Evolutionary conservation across 768 basidiomycete species (phyloP).

Genomic region (Tulasnella sp.): DNA sequence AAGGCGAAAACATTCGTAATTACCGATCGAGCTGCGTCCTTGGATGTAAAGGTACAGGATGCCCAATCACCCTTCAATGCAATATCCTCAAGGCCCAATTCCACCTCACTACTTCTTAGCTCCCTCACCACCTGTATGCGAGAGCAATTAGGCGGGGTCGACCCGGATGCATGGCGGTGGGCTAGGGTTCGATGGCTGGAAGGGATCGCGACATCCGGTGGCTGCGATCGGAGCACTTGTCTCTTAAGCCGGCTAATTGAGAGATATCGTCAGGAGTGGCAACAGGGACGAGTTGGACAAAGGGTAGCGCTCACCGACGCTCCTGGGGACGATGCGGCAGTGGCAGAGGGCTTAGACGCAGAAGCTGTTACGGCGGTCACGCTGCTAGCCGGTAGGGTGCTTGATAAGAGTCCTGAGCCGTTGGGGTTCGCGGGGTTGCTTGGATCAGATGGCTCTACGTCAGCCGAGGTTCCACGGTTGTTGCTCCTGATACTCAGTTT

Average conservation of each 20-base stretch:
- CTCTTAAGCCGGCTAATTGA: not conserved
- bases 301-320: not conserved
- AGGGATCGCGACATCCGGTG: no score
- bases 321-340: not conserved
- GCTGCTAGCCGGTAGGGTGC: not conserved
- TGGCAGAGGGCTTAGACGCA: not conserved
- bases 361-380: not conserved
- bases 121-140: no score
- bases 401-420: no score
- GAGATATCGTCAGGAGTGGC: not conserved
- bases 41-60: no score
- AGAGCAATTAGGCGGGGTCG: conserved; percentile 40
- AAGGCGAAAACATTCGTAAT: no score
- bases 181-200: not conserved
- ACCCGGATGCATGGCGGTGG: conserved; percentile 27
- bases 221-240: not conserved
- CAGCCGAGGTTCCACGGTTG: not conserved
- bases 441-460: not conserved
- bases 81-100: no score
- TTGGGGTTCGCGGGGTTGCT: not conserved
- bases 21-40: no score
- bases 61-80: no score
- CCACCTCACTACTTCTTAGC: no score
- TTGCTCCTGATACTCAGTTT: not conserved
- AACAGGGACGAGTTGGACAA: not conserved